A percentile compares a stretch with the other conserved stretches of the same genome.
These are phyloP conservation scores for Otatea glauca DNA, from an alignment of 176 grass and related monocot species.

Conservation along the genomic window DNA sequence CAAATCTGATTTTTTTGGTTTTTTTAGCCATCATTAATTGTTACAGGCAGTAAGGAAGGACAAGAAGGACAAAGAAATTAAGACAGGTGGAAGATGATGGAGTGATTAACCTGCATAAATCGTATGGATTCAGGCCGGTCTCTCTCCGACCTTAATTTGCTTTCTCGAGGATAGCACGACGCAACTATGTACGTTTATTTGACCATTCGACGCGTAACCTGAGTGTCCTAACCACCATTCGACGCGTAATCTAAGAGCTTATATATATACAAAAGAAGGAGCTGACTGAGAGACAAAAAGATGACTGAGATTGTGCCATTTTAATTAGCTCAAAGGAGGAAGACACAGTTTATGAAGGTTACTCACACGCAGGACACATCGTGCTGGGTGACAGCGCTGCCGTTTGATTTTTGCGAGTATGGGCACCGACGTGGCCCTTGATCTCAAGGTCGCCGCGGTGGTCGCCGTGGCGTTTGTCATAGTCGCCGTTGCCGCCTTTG, in stretches of 20 bases:
- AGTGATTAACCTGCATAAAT: too few species aligned
- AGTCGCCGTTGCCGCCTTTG: slow-evolving; percentile 11
- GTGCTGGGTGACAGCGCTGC: not conserved
- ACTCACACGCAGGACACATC: not conserved
- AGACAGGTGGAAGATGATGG: too few species aligned
- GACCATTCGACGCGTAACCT: too few species aligned
- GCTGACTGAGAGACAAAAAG: not conserved
- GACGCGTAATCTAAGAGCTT: too few species aligned
- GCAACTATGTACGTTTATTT: not conserved
- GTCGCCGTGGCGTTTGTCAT: slow-evolving; percentile 11
- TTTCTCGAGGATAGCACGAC: not conserved
- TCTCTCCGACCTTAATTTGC: too few species aligned
- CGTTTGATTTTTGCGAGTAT: slow-evolving; percentile 1
- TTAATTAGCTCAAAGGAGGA: not conserved
- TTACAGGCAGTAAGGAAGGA: too few species aligned
- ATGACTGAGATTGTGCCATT: not conserved
- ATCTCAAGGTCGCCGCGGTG: slow-evolving; percentile 35
- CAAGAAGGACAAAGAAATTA: too few species aligned
- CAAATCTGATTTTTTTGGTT: too few species aligned
- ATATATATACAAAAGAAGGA: not conserved
- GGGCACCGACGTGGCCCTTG: not conserved
- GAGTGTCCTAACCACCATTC: too few species aligned
- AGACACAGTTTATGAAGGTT: not conserved
- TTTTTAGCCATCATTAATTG: too few species aligned
- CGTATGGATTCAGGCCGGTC: too few species aligned